phyloP scores from a whole-genome alignment of 2,329 filamentous ascomycete species.

The Chalaropsis ovoidea region DNA sequence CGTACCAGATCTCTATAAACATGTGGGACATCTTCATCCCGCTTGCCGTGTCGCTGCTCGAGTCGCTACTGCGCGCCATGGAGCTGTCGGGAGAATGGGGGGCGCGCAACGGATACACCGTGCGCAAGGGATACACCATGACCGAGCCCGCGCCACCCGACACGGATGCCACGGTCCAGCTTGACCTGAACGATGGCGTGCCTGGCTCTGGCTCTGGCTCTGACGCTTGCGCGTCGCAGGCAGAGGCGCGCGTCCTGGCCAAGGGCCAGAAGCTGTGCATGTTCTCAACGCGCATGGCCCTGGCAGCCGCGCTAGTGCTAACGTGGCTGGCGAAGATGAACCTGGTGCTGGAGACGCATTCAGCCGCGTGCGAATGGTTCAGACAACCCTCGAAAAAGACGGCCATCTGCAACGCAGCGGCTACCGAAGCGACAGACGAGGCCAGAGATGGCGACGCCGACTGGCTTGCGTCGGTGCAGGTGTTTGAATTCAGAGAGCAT shows the following conservation, averaged over 20 bases:
- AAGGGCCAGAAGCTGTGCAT: background rate
- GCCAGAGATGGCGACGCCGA: too few relatives aligned
- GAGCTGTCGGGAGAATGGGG: background rate
- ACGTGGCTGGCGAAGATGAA: background rate
- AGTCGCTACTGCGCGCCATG: conserved; percentile 8
- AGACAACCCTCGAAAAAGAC: too few relatives aligned
- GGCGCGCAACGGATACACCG: too few relatives aligned
- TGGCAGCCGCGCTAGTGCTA: background rate
- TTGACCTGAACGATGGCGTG: background rate
- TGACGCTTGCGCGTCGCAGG: too few relatives aligned
- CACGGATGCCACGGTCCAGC: background rate
- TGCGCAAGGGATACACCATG: too few relatives aligned
- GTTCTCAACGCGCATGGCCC: background rate
- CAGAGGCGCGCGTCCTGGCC: too few relatives aligned
- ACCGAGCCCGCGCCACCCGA: background rate
- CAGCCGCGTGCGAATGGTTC: background rate
- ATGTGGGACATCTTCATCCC: conserved; percentile 15
- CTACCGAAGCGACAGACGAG: too few relatives aligned
- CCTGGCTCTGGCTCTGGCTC: too few relatives aligned
- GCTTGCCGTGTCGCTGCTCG: conserved; percentile 15
- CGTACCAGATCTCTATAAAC: too few relatives aligned
- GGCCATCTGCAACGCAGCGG: too few relatives aligned
- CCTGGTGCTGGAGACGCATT: background rate
- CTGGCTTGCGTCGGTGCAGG: too few relatives aligned
- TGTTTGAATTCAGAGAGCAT: too few relatives aligned